Evolutionary conservation across 1,284 basidiomycete species (phyloP), one percentile per base, ranked within the genome.

Genomic region (Inonotus obliquus): DNA sequence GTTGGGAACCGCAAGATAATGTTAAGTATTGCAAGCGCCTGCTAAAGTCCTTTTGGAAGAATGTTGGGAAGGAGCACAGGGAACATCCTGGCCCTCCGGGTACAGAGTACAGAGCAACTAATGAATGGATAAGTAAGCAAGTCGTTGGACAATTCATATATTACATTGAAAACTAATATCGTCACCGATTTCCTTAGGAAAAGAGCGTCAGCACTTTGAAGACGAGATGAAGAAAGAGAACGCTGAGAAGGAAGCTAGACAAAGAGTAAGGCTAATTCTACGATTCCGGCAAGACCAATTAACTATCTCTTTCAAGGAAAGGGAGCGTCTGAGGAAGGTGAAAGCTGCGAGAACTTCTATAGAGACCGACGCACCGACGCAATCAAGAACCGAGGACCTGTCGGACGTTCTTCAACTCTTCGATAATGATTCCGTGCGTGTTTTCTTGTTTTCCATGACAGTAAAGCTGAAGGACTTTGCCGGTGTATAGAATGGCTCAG

Each of bases 1-100:
- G 87, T 63, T 89, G 87, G 87, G 87, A 89, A 61, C 87, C 87
- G 5, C 70, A 76, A 55, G 71, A 71, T 14, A 86, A 89, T 66
- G 75, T 87, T 3, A 66, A 70, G 49, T 73, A 76, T 17, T 89
- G 87, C 66, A 69, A 77, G 4, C 77, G 81, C 23, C 75, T 89
- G 2, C 70, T 88, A 32, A 63, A 69, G 23, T 82, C 81, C 62
- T 89, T 89, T 69, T 89, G 87, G 87, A 68, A 71, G 4, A 74
- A 86, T 59, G 67, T 89, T n/a, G 85, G 85, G 0, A 68, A 70
- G 27, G 84, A 87, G 64, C 66, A 85, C 59, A 59, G 76, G 0
- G 83, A 86, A 67, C 86, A 84, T 68, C 54, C 66, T 7, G 63
- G 55, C 2, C 59, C 54, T 21, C 4, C 75, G 39, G 83, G 81